Conservation (phyloP, 1,284 basidiomycete genomes). For the Taiwanofungus camphoratus region DNA sequence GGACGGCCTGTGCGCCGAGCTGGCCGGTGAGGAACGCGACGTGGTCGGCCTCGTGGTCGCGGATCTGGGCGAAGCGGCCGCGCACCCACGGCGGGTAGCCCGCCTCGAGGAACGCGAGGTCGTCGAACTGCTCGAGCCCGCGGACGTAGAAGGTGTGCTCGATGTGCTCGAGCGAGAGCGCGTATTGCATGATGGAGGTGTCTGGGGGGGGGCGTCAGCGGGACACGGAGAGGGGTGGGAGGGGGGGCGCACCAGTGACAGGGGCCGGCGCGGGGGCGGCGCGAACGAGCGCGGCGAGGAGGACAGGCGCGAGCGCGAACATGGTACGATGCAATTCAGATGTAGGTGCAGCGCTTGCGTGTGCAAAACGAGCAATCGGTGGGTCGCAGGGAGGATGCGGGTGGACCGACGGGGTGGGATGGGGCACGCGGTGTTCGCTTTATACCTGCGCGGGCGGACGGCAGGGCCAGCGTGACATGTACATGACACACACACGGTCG, state of each 20-base stretch:
- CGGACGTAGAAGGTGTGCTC: conserved; percentile 35
- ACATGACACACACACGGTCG: too few relatives aligned
- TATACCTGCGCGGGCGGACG: too few relatives aligned
- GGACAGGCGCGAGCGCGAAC: neutral
- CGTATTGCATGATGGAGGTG: conserved; percentile 41
- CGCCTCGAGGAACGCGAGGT: conserved; percentile 36
- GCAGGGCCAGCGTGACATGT: too few relatives aligned
- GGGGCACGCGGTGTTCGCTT: too few relatives aligned
- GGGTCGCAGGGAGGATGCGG: neutral
- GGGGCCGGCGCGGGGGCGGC: neutral
- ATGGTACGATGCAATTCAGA: too few relatives aligned
- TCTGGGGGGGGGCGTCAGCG: conserved; percentile 18
- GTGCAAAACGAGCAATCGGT: neutral
- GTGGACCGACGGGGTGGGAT: too few relatives aligned
- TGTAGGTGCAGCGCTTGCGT: too few relatives aligned
- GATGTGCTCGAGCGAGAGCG: conserved; percentile 56
- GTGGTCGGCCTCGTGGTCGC: conserved; percentile 46
- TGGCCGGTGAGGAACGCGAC: conserved; percentile 27
- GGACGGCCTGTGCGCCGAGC: conserved; percentile 43
- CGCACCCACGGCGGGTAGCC: conserved; percentile 39
- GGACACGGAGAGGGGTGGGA: neutral
- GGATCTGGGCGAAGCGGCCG: conserved; percentile 41
- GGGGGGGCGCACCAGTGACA: neutral
- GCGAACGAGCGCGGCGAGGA: neutral
- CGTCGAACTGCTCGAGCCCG: conserved; percentile 35